Evolutionary conservation across 148 eudicot species (phyloP), one percentile per base, ranked within the genome.

Genomic region (Spergularia bocconei): DNA sequence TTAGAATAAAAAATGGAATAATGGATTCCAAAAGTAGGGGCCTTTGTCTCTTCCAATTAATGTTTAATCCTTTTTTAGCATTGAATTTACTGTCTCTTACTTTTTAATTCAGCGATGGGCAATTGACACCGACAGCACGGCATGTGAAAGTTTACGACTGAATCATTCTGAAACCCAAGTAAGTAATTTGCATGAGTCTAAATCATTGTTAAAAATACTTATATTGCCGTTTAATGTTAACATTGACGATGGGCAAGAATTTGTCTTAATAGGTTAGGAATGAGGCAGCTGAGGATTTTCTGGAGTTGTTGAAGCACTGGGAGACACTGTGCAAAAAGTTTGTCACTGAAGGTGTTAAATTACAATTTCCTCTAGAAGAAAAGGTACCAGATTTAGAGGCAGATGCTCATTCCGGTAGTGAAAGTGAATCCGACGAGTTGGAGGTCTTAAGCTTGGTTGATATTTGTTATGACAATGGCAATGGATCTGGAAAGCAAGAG

Each of bases 121-220:
- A 20, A 87, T 95, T 77, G 99, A 95, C 77, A 71, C 25, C 57
- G 82, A 85, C 73, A 82, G 78, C 56, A 69, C 78, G 44, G 99
- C 99, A 47, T 95, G 99, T 80, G 93, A 89, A 67, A 95, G 97
- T 82, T 81, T 95, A 83, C 88, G 78, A 82, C 77, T 90, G 60
- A 95, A 95, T 85, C 99, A 95, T 83, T 91, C 99, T 20, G 86
- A 90, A 78, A 83, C 97, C 68, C 85, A 84, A 57, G 99, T 95
- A 80, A 80, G 96, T 72, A 29, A 41, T 44, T 47, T 71, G 60
- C 33, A 20, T 57, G 63, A 73, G 15, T 53, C 74, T 61, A 50
- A 14, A 63, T 65, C 54, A 17, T n/a, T 63, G 56, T 75, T 17
- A 74, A 73, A 50, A 51, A 75, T 13, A 48, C 25, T 20, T 70